Evolutionary conservation across 2,329 filamentous ascomycete species (phyloP).

Genomic region (Neofusicoccum kwambonambiense): DNA sequence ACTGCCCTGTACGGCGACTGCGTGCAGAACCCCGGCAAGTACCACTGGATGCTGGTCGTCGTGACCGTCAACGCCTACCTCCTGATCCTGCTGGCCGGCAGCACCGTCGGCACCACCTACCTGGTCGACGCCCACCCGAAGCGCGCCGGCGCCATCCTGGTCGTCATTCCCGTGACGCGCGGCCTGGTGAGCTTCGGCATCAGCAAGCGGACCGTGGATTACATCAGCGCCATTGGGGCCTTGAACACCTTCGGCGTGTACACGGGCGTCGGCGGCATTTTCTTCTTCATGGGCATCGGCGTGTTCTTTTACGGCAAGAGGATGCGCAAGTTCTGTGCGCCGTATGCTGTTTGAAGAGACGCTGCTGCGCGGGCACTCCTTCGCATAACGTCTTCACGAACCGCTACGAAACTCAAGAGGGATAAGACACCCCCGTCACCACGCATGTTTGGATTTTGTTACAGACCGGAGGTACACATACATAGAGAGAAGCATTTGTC

Average conservation of each 20-base stretch:
- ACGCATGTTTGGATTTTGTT: too few species aligned
- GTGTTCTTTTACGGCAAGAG: slow-evolving; percentile 13
- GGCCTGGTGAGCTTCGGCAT: slow-evolving; percentile 19
- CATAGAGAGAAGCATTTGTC: too few species aligned
- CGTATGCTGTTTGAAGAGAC: slow-evolving; percentile 4
- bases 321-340: neutral
- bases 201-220: slow-evolving; percentile 19
- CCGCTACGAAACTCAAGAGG: too few species aligned
- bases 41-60: slow-evolving; percentile 19
- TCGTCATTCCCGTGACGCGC: slow-evolving; percentile 20
- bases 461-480: too few species aligned
- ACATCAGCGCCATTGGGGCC: slow-evolving; percentile 17
- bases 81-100: slow-evolving; percentile 19
- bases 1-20: slow-evolving; percentile 24
- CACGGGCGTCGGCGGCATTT: slow-evolving; percentile 15
- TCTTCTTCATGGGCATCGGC: slow-evolving; percentile 11
- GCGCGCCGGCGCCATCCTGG: slow-evolving; percentile 20
- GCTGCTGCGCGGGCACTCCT: too few species aligned
- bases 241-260: slow-evolving; percentile 17
- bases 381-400: too few species aligned
- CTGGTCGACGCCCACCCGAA: slow-evolving; percentile 17
- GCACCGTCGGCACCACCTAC: slow-evolving; percentile 20
- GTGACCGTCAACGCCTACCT: slow-evolving; percentile 19
- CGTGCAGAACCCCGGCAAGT: slow-evolving; percentile 9
- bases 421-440: too few species aligned